Evolutionary conservation across 129 eudicot genomes (phyloP), one percentile per base, ranked within the genome.

Genomic region (Tagetes erecta): DNA sequence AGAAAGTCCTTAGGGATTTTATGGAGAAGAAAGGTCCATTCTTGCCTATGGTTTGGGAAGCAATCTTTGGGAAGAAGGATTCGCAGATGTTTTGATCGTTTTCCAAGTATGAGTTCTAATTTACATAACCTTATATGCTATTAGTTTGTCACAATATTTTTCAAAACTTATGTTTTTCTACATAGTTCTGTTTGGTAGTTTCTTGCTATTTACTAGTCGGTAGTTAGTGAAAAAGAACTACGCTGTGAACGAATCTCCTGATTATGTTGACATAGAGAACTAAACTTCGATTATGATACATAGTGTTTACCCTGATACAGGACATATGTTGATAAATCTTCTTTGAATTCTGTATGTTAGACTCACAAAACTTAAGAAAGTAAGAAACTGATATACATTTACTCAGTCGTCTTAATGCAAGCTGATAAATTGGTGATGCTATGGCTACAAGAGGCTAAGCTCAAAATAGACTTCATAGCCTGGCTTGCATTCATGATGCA

Each of bases 31-130:
- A 85, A 72, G 97, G 98, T 2, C 89, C 97, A 14, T 83, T 83
- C 71, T 72, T 73, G 78, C 93, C 92, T 4, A 36, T 73, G 82
- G 96, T 94, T n/a, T 88, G 98, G 97, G 98, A 94, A 65, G 96
- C 93, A 13, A 86, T 90, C 53, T 70, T 94, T 42, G 98, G 98
- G 68, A 90, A 88, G 80, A 88, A 85, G 49, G 44, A 59, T 73
- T 79, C 78, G 45, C 68, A 73, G 53, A 72, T 79, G 74, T 45
- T 79, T 8, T 79, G 73, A 79, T 73, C 13, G 0, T 40, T 38
- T 71, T 40, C 10, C 5, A 40, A 67, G 38, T 57, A 14, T 33
- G 75, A 41, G 39, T 7, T 50, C 7, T 64, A 10, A 13, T 20
- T 41, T 64, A 6, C 64, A 50, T 51, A 37, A 9, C 40, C 66